A percentile compares a stretch with the other conserved stretches of the same genome.
phyloP scores from a whole-genome alignment of 768 basidiomycete genomes.

The Coprinellus aureogranulatus region DNA sequence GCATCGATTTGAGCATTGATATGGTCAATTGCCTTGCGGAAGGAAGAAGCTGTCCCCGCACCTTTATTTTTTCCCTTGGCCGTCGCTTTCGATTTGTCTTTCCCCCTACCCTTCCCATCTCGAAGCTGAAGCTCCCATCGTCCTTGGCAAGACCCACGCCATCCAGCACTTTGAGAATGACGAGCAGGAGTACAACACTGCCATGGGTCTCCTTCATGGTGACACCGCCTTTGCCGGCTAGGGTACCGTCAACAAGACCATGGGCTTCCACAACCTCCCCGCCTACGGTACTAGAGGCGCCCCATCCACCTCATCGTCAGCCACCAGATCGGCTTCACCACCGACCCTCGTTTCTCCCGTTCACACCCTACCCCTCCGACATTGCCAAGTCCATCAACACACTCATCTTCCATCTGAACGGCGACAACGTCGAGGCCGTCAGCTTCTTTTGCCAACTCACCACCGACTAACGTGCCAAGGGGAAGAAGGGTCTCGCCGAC shows the following conservation, averaged over 20 bases:
- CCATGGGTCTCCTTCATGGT: conserved; percentile 96
- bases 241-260: conserved; percentile 98
- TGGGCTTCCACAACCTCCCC: conserved; percentile 95
- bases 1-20: too few species aligned
- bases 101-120: conserved; percentile 99
- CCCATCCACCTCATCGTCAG: conserved; percentile 98
- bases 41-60: too few species aligned
- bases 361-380: conserved; percentile 97
- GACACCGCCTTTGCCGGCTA: conserved; percentile 99
- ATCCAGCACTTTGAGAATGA: conserved; percentile 94
- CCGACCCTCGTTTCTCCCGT: conserved; percentile 94
- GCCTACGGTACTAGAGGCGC: conserved; percentile 97
- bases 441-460: conserved; percentile 98
- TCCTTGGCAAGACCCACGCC: conserved; percentile 96
- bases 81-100: conserved; percentile 90
- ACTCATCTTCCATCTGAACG: conserved; percentile 99
- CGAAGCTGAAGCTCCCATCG: conserved; percentile 95
- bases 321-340: conserved; percentile 99
- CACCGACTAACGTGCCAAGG: conserved; percentile 96
- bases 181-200: conserved; percentile 74
- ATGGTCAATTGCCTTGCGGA: too few species aligned
- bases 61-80: too few species aligned
- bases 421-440: conserved; percentile 97
- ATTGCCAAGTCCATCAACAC: conserved; percentile 98
- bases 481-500: conserved; percentile 98